phyloP scores from a whole-genome alignment of 257 asterid genomes.

The Craterostigma plantagineum region DNA sequence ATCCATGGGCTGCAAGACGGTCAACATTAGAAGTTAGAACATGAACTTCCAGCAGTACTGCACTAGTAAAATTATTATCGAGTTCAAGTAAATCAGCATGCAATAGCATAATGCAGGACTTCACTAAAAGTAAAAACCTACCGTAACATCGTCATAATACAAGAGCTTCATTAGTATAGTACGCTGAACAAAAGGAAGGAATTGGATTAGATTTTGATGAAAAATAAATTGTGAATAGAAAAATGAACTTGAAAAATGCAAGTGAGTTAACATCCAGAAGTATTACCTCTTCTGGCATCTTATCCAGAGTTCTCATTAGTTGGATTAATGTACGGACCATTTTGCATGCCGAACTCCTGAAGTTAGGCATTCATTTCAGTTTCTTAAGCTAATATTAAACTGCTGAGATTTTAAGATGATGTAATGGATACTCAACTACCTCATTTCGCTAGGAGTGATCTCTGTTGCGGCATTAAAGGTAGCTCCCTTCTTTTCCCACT shows the following conservation, averaged over 20 bases:
- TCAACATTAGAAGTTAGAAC: neutral
- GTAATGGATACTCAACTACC: constrained; percentile 17
- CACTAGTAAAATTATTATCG: constrained; percentile 1
- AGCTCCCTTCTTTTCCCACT: constrained; percentile 75
- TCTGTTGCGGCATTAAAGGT: constrained; percentile 57
- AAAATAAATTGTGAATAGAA: constrained; percentile 3
- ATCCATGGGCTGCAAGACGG: constrained; percentile 67
- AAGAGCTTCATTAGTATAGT: constrained; percentile 89
- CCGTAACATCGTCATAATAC: constrained; percentile 79
- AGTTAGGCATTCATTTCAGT: neutral
- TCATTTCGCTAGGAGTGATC: constrained; percentile 79
- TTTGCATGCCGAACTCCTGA: constrained; percentile 4
- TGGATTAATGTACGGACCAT: constrained; percentile 4
- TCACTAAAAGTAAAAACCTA: constrained; percentile 18
- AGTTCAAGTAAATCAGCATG: neutral
- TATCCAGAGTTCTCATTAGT: constrained; percentile 85
- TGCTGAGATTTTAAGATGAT: neutral
- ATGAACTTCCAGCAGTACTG: constrained; percentile 4
- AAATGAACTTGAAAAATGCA: constrained; percentile 2
- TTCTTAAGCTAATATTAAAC: neutral
- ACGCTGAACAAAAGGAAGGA: constrained; percentile 42
- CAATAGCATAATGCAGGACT: neutral
- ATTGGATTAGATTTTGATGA: constrained; percentile 7
- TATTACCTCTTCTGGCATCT: constrained; percentile 87
- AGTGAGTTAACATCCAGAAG: constrained; percentile 9